phyloP scores from a whole-genome alignment of 768 basidiomycete genomes.

The Suillus subluteus region DNA sequence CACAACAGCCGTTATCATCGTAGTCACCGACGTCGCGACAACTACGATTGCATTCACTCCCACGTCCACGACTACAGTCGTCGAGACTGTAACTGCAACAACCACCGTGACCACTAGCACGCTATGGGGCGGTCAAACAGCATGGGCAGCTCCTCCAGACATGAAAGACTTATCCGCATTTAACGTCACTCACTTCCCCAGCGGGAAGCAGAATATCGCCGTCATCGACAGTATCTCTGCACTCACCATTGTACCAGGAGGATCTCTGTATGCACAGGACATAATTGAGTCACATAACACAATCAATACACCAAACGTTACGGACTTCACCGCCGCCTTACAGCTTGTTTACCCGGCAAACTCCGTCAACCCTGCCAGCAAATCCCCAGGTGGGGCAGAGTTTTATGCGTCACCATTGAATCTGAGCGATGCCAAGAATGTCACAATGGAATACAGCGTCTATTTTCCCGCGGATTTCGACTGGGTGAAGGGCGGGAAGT shows the following conservation, averaged over 20 bases:
- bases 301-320: constrained; percentile 21
- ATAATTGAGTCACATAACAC: constrained; percentile 18
- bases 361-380: constrained; percentile 68
- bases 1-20: not conserved
- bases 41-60: constrained; percentile 12
- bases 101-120: constrained; percentile 7
- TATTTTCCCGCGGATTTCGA: constrained; percentile 78
- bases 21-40: constrained; percentile 16
- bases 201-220: constrained; percentile 56
- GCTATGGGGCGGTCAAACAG: constrained; percentile 22
- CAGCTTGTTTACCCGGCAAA: constrained; percentile 69
- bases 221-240: constrained; percentile 55
- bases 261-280: not conserved
- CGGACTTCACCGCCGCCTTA: constrained; percentile 46
- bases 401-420: constrained; percentile 60
- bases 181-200: constrained; percentile 59
- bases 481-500: constrained; percentile 82
- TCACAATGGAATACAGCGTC: constrained; percentile 73
- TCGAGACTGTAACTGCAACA: constrained; percentile 16
- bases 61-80: constrained; percentile 11
- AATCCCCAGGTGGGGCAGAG: constrained; percentile 72
- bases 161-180: constrained; percentile 65
- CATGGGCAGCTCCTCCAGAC: constrained; percentile 56
- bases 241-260: constrained; percentile 29
- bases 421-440: too few species aligned